Base-by-base conservation (phyloP, 106 monocot species). In the Agapanthus africanus region DNA sequence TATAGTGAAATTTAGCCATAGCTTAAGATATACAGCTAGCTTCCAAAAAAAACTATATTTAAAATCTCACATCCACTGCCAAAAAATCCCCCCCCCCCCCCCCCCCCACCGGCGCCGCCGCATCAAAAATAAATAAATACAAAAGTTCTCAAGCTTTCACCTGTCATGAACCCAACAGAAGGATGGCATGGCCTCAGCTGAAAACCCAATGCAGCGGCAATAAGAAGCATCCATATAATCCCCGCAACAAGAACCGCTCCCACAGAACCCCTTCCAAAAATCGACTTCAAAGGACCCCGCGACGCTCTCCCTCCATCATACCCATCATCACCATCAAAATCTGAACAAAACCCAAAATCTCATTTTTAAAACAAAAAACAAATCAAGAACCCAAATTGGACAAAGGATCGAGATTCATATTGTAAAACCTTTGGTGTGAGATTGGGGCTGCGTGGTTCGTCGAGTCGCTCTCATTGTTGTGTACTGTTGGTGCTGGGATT, bases 151-250 rank as follows among this genome's bases (percentile, higher is more conserved):
- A n/a, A n/a, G n/a, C n/a, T n/a, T n/a, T n/a, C n/a, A 94, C 94
- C 87, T 66, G 87, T 82, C 36, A 87, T 34, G 54, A 85, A 83
- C n/a, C 41, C 31, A 37, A 90, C 71, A 15, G 87, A 77, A 59
- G 94, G 85, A 37, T 69, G 84, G 71, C 94, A 94, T 11, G 90
- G 79, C 90, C 84, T 83, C 11, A 87, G 44, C 26, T 87, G 87
- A 56, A 90, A 90, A 47, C 77, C 46, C 71, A 90, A 40, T 1
- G 76, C 80, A 22, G 73, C 60, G 16, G 87, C 61, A 28, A 90
- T 82, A 46, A 94, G 84, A 72, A 94, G 44, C 74, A 85, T 77
- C 94, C 90, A 94, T 2, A 76, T 47, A 22, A 94, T 76, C 47
- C 70, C 85, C 3, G 83, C 85, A 44, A 94, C 83, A 39, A 94